phyloP scores from a whole-genome alignment of 1,284 basidiomycete genomes.

The Ceraceosorus bombacis region DNA sequence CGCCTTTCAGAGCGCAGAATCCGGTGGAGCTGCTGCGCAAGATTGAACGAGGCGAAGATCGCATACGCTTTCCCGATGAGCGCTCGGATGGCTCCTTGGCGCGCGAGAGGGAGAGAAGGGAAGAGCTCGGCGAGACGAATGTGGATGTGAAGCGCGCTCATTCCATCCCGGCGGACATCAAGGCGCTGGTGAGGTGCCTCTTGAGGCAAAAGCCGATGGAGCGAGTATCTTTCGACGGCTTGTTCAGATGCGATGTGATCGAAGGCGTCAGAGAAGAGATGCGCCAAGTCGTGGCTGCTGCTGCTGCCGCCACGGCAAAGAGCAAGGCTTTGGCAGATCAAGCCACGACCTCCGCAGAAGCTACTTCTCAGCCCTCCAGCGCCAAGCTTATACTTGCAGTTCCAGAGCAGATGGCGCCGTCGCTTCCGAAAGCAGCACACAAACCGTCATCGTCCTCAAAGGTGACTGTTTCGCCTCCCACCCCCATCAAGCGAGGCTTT shows the following conservation, averaged over 20 bases:
- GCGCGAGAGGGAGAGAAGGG: slow-evolving; percentile 33
- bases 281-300: not conserved
- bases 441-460: no score
- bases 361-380: no score
- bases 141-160: slow-evolving; percentile 20
- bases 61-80: slow-evolving; percentile 71
- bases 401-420: not conserved
- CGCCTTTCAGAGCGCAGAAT: slow-evolving; percentile 89
- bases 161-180: slow-evolving; percentile 71
- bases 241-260: slow-evolving; percentile 59
- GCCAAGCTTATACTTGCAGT: no score
- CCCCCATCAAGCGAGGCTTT: not conserved
- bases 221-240: slow-evolving; percentile 81
- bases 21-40: slow-evolving; percentile 89
- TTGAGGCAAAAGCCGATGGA: slow-evolving; percentile 77
- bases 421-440: not conserved
- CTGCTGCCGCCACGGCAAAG: not conserved
- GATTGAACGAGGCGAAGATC: slow-evolving; percentile 71
- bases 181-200: slow-evolving; percentile 72
- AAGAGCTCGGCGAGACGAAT: slow-evolving; percentile 8
- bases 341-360: not conserved
- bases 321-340: not conserved
- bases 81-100: slow-evolving; percentile 34
- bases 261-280: slow-evolving; percentile 8
- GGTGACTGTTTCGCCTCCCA: not conserved